Percentiles rank a stretch among this genome's conserved stretches.
phyloP scores from a whole-genome alignment of 2,329 filamentous ascomycete species.

The Fusarium odoratissimum region DNA sequence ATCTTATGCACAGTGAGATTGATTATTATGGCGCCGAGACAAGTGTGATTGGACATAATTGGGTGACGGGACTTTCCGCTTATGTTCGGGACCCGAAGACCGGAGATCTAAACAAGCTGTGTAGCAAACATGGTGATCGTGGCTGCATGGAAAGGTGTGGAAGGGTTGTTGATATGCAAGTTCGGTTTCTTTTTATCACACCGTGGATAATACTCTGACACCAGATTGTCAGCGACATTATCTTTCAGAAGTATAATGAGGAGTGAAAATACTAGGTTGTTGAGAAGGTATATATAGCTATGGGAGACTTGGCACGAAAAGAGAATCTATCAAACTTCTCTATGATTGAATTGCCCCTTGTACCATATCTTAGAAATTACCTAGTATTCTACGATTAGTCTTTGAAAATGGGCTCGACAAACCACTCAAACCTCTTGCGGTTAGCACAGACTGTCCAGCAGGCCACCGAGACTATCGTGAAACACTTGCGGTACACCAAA shows the following conservation, averaged over 20 bases:
- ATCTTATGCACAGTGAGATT: neutral
- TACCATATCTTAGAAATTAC: no score
- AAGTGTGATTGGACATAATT: neutral
- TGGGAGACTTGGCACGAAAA: fast-evolving
- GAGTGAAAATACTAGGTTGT: fast-evolving
- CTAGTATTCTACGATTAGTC: fast-evolving
- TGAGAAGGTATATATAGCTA: neutral
- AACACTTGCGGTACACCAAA: neutral
- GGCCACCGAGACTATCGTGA: neutral
- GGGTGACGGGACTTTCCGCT: neutral
- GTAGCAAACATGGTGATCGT: neutral
- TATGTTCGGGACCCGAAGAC: neutral
- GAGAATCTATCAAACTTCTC: neutral
- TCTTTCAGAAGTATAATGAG: neutral
- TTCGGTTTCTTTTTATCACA: neutral
- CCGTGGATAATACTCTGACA: neutral
- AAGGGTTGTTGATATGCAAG: neutral
- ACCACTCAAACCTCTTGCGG: neutral
- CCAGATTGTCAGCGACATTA: neutral
- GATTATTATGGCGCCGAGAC: neutral
- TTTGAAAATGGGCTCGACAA: neutral
- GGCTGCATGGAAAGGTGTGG: neutral
- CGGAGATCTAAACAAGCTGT: neutral
- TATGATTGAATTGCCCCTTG: no score
- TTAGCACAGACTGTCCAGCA: neutral